Percentiles rank a stretch among this genome's conserved stretches.
Evolutionary conservation across 2,329 filamentous ascomycete genomes (phyloP).

Genomic region (Trichoderma polysporum): DNA sequence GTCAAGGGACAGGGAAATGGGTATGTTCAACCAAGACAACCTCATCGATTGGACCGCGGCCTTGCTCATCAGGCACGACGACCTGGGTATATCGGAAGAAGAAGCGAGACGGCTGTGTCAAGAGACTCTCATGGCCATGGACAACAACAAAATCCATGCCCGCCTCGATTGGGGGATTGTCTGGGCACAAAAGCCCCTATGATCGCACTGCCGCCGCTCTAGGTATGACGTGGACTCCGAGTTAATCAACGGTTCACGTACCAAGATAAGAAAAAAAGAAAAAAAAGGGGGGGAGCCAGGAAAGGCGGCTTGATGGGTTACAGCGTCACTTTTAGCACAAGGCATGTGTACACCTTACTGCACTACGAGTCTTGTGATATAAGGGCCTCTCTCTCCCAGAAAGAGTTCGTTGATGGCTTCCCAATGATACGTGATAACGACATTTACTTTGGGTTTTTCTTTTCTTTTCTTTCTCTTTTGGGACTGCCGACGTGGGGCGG

Average conservation of each 20-base stretch:
- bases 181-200: conserved; percentile 40
- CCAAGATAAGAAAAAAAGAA: not conserved
- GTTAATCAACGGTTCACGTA: not conserved
- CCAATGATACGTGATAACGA: not conserved
- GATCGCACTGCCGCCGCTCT: not conserved
- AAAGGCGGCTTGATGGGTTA: not conserved
- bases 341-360: not conserved
- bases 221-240: not conserved
- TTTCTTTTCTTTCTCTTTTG: not conserved
- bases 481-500: not conserved
- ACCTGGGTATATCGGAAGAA: conserved; percentile 36
- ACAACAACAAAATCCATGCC: conserved; percentile 36
- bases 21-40: conserved; percentile 39
- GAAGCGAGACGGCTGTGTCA: conserved; percentile 36
- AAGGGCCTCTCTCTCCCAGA: not conserved
- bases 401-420: not conserved
- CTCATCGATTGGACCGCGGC: conserved; percentile 37
- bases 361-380: not conserved
- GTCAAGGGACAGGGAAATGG: conserved; percentile 37
- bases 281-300: not conserved
- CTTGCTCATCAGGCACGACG: conserved; percentile 36
- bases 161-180: conserved; percentile 39
- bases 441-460: not conserved
- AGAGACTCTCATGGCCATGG: conserved; percentile 34
- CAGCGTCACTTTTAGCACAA: not conserved